Evolutionary conservation across 2,329 filamentous ascomycete genomes (phyloP).

Genomic region (Penicillium sp.): DNA sequence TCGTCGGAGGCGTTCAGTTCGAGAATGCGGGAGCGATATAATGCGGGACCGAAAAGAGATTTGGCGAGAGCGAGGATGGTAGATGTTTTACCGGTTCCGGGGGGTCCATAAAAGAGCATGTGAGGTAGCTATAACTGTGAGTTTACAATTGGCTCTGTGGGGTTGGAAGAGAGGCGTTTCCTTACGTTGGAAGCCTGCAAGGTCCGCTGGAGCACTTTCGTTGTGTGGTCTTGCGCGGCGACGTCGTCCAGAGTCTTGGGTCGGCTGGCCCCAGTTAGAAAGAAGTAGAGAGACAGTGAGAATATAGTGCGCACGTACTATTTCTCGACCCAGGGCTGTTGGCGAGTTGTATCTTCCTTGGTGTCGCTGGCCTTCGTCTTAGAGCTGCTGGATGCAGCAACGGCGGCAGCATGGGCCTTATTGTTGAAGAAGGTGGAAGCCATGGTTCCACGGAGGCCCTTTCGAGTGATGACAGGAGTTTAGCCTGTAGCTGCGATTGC

Average conservation of each 20-base stretch:
- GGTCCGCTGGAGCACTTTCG: conserved; percentile 85
- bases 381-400: conserved; percentile 68
- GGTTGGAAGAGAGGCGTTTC: conserved; percentile 1
- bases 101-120: conserved; percentile 98
- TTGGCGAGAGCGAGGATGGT: conserved; percentile 96
- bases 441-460: conserved; percentile 26
- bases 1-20: conserved; percentile 99
- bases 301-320: conserved; percentile 61
- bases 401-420: conserved; percentile 72
- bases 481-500: conserved; percentile 2
- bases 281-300: not conserved
- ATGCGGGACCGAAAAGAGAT: conserved; percentile 92
- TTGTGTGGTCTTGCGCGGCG: conserved; percentile 94
- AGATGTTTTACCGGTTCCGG: conserved; percentile 95
- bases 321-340: conserved; percentile 98
- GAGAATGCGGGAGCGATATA: conserved; percentile 90
- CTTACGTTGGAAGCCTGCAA: conserved; percentile 87
- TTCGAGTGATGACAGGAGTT: not conserved
- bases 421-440: conserved; percentile 94
- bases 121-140: conserved; percentile 68
- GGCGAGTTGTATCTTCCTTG: conserved; percentile 61
- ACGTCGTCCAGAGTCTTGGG: conserved; percentile 94
- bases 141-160: conserved; percentile 6
- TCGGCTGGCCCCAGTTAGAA: conserved; percentile 57
- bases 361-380: conserved; percentile 64